Base-by-base conservation (phyloP, 2,329 filamentous ascomycete species). In the Chalaropsis ovoidea region DNA sequence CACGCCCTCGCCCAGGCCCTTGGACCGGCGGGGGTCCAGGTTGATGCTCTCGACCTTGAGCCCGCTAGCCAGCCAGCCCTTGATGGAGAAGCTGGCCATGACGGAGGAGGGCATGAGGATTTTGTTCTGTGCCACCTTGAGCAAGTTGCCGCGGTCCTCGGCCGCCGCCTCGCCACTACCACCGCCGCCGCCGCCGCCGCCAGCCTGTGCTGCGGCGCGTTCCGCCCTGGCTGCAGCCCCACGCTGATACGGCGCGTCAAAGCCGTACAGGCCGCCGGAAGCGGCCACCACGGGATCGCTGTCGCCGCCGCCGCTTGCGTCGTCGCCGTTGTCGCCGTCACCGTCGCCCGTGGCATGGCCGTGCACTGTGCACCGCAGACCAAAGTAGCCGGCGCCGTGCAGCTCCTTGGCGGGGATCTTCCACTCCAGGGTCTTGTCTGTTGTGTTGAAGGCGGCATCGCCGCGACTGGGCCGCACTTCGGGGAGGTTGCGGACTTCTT, bases 1-100 rank as follows among this genome's bases (percentile, higher is more conserved):
- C 47, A 97, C 85, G 1, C 88, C 85, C 70, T 95, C 90, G 0
- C 90, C 90, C 58, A 99, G 72, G 0, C 94, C 94, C 66, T 87
- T 83, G 75, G 90, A 95, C 77, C 87, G 91, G 74, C 89, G 86
- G n/a, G 84, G 79, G 73, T 91, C 80, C 70, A 90, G 74, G 72
- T 85, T 72, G 72, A 91, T 82, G 74, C 83, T 86, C 70, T 87
- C 85, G 39, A 88, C 80, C 73, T 81, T 86, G 61, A 88, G 78
- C 3, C 86, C 86, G 71, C 85, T 87, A 17, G 85, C 80, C 70
- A 88, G 72, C 83, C 85, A 87, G 3, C 85, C 85, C 73, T 86
- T 87, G 61, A 87, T 82, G 1, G 84, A 80, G 71, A 88, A 87
- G 73, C 87, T 90, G 67, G 90, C 82, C 1, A 85, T 82, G 3